phyloP scores from a whole-genome alignment of 1,139 yeast genomes.

The Scheffersomyces insectosa region DNA sequence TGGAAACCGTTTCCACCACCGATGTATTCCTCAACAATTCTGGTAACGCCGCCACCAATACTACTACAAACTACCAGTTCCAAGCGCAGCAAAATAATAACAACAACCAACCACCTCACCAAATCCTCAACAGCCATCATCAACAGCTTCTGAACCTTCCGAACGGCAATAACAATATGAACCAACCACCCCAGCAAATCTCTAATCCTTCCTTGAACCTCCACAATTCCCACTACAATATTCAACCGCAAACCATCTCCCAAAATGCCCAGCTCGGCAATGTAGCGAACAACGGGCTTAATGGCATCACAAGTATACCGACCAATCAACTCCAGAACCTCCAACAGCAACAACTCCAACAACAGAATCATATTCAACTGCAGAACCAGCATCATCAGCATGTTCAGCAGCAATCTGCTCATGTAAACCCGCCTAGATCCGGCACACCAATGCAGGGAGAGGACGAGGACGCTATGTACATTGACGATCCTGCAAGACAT shows the following conservation, averaged over 20 bases:
- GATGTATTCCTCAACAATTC: slow-evolving; percentile 72
- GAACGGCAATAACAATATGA: neutral
- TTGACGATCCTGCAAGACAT: slow-evolving; percentile 93
- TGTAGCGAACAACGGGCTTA: neutral
- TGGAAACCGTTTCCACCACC: slow-evolving; percentile 82
- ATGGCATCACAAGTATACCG: neutral
- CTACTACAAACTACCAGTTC: slow-evolving; percentile 9
- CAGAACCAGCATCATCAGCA: slow-evolving; percentile 18
- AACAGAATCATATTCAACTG: slow-evolving; percentile 12
- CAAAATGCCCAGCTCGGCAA: neutral
- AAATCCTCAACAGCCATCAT: slow-evolving; percentile 6
- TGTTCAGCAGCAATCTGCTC: slow-evolving; percentile 7
- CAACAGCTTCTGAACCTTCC: neutral
- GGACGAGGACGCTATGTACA: slow-evolving; percentile 56
- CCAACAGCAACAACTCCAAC: slow-evolving; percentile 5
- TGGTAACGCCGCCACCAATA: slow-evolving; percentile 9
- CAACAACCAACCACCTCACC: slow-evolving; percentile 12
- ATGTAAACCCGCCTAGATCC: slow-evolving; percentile 11
- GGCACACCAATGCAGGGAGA: slow-evolving; percentile 37
- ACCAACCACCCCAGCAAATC: slow-evolving; percentile 4
- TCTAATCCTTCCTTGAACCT: slow-evolving; percentile 14
- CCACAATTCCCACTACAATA: slow-evolving; percentile 12
- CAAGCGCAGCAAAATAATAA: slow-evolving; percentile 6
- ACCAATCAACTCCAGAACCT: slow-evolving; percentile 11
- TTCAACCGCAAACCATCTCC: slow-evolving; percentile 10